Percentiles rank a stretch among this genome's conserved stretches.
phyloP scores from a whole-genome alignment of 73 alveolate species.

The Paramecium tetraurelia region DNA sequence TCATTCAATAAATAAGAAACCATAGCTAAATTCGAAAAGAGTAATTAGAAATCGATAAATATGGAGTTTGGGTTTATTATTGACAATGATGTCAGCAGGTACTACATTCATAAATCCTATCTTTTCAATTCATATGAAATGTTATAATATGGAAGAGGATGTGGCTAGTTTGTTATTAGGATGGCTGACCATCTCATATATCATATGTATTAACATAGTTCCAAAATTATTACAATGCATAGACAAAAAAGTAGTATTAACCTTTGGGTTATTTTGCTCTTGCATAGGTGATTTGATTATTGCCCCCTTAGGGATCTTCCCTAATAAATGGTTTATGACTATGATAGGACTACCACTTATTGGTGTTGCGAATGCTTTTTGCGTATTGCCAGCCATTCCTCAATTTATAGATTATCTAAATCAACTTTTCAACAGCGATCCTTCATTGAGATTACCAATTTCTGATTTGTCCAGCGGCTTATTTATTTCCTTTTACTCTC shows the following conservation, averaged over 20 bases:
- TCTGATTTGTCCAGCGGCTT: constrained; percentile 54
- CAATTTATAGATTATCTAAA: constrained; percentile 14
- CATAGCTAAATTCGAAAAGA: background rate
- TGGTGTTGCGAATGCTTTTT: constrained; percentile 23
- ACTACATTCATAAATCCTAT: constrained; percentile 30
- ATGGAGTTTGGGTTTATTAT: background rate
- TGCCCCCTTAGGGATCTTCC: background rate
- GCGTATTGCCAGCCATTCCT: constrained; percentile 42
- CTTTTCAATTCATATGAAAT: constrained; percentile 9
- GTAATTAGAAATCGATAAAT: background rate
- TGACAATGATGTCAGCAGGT: constrained; percentile 53
- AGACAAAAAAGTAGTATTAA: background rate
- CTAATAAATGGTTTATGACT: constrained; percentile 41
- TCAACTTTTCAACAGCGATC: background rate
- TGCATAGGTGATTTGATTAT: background rate
- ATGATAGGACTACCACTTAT: constrained; percentile 21
- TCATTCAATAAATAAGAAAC: background rate
- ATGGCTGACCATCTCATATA: background rate
- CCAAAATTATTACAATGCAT: background rate
- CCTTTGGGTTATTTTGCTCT: background rate
- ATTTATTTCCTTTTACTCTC: constrained; percentile 57
- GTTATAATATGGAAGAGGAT: background rate
- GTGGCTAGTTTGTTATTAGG: constrained; percentile 19
- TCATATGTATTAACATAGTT: background rate
- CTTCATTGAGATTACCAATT: background rate